phyloP scores from a whole-genome alignment of 192 early-diverging fungal species.

The Podochytrium sp. region DNA sequence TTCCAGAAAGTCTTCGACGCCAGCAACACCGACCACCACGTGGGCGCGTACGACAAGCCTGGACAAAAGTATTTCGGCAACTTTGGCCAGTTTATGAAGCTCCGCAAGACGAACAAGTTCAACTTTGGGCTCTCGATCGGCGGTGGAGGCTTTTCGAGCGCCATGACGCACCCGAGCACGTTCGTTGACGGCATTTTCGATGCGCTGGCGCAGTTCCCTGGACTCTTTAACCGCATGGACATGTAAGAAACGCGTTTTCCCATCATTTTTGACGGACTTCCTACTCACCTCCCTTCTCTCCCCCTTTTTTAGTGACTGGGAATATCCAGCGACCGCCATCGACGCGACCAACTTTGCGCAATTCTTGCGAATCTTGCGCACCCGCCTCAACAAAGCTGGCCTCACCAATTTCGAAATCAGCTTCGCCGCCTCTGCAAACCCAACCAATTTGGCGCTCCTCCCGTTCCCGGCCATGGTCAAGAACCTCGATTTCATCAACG shows the following conservation, averaged over 20 bases:
- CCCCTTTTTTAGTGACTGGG: conserved; percentile 47
- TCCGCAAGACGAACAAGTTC: conserved; percentile 39
- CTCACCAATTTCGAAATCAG: conserved; percentile 45
- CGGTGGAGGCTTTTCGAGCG: conserved; percentile 59
- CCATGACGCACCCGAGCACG: conserved; percentile 30
- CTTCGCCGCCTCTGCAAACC: conserved; percentile 44
- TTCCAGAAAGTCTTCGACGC: conserved; percentile 22
- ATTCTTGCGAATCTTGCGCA: conserved; percentile 75
- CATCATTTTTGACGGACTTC: not conserved
- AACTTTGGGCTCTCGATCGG: conserved; percentile 52
- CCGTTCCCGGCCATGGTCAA: conserved; percentile 43
- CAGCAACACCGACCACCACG: conserved; percentile 28
- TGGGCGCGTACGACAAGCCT: not conserved
- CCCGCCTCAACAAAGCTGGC: conserved; percentile 63
- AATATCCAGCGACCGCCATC: conserved; percentile 58
- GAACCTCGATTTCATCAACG: conserved; percentile 70
- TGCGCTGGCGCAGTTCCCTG: conserved; percentile 41
- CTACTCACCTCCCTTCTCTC: no score
- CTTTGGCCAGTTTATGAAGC: conserved; percentile 55
- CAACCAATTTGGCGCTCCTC: conserved; percentile 41
- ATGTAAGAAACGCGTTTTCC: conserved; percentile 9
- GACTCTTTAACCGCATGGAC: conserved; percentile 48
- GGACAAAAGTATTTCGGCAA: conserved; percentile 41
- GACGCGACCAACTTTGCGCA: conserved; percentile 81
- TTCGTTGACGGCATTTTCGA: conserved; percentile 45